Evolutionary conservation across 2,329 filamentous ascomycete species (phyloP).

Genomic region (Orbilia javanica): DNA sequence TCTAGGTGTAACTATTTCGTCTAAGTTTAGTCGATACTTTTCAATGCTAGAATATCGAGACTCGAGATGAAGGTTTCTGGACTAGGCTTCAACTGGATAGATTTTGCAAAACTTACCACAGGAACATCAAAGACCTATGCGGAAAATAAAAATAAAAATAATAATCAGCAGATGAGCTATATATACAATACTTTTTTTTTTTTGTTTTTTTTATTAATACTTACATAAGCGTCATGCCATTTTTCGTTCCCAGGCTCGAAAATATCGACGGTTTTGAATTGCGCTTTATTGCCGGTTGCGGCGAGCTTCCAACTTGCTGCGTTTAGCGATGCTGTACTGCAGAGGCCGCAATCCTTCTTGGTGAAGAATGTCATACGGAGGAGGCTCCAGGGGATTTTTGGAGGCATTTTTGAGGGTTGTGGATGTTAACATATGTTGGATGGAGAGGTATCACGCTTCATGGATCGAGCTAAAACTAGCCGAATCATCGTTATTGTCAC

Average conservation of each 20-base stretch:
- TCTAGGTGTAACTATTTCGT: conserved; percentile 36
- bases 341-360: conserved; percentile 44
- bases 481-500: background rate
- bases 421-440: background rate
- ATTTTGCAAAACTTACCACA: conserved; percentile 14
- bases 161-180: background rate
- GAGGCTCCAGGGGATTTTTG: conserved; percentile 6
- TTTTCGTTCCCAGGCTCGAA: conserved; percentile 31
- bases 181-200: background rate
- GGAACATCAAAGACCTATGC: conserved; percentile 48
- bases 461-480: background rate
- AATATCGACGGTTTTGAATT: conserved; percentile 39
- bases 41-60: background rate
- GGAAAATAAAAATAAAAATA: no score
- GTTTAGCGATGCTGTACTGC: conserved; percentile 22
- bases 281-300: conserved; percentile 8
- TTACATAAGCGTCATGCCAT: conserved; percentile 56
- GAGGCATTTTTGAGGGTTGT: background rate
- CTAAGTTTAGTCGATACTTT: background rate
- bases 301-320: conserved; percentile 4
- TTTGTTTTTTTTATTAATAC: background rate
- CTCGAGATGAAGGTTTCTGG: no score
- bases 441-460: background rate
- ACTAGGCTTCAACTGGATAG: background rate
- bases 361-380: conserved; percentile 52